A percentile compares a stretch with the other conserved stretches of the same genome.
These are phyloP conservation scores for Plasmodium knowlesi DNA, from an alignment of 169 alveolate species.

Conservation along the genomic window DNA sequence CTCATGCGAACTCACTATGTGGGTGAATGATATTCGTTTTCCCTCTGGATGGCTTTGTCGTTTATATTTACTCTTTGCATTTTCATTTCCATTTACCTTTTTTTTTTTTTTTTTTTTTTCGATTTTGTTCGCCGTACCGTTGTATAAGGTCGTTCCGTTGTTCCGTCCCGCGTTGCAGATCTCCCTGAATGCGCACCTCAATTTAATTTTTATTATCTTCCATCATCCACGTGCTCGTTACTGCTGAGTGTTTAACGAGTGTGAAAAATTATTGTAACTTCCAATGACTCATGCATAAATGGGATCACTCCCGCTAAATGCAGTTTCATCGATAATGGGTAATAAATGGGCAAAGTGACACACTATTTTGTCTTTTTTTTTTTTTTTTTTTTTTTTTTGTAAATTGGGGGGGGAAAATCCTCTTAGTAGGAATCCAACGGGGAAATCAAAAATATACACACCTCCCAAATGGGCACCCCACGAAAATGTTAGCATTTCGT, in stretches of 20 bases:
- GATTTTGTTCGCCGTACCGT: not conserved
- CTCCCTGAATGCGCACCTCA: not conserved
- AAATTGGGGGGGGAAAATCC: not conserved
- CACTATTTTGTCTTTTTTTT: not conserved
- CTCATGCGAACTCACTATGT: not conserved
- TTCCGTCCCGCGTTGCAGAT: not conserved
- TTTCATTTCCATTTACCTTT: not conserved
- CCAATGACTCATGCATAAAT: not conserved
- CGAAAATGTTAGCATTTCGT: not conserved
- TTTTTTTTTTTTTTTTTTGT: not conserved
- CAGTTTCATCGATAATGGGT: conserved; percentile 9
- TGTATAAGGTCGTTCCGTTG: not conserved
- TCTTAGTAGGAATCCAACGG: not conserved
- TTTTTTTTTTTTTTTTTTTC: not conserved
- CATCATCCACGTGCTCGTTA: not conserved
- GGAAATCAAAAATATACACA: not conserved
- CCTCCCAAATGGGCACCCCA: not conserved
- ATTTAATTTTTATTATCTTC: not conserved
- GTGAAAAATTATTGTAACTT: not conserved
- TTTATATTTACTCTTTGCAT: not conserved
- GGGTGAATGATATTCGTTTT: not conserved
- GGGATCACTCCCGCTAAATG: conserved; percentile 44
- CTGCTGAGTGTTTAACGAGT: not conserved
- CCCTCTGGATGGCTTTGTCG: not conserved
- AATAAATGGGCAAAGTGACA: not conserved